phyloP scores from a whole-genome alignment of 768 basidiomycete genomes.

The Pleurotus citrinopileatus region DNA sequence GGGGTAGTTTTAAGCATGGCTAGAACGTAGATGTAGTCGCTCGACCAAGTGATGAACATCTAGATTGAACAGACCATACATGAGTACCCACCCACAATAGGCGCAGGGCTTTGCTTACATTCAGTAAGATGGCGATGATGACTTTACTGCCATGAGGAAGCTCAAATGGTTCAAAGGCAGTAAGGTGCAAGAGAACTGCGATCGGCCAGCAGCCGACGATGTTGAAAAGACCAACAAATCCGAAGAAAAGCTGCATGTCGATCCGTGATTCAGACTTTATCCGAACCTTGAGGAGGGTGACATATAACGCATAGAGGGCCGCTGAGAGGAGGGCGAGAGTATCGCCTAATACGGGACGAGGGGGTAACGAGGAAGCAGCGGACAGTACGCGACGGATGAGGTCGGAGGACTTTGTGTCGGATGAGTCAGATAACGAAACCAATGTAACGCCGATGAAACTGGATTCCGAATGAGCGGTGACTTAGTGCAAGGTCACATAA shows the following conservation, averaged over 20 bases:
- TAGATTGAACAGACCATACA: conserved; percentile 26
- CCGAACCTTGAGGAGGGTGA: conserved; percentile 84
- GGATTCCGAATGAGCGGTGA: conserved; percentile 8
- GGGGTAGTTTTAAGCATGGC: conserved; percentile 98
- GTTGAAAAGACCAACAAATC: conserved; percentile 89
- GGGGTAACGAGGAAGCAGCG: conserved; percentile 13
- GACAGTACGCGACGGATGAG: conserved; percentile 14
- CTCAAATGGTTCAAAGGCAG: conserved; percentile 72
- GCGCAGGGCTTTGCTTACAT: no score
- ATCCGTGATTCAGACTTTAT: conserved; percentile 79
- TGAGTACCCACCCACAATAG: no score
- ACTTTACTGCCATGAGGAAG: conserved; percentile 50
- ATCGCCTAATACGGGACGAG: conserved; percentile 67
- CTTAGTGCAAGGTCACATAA: conserved; percentile 10
- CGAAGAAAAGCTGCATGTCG: conserved; percentile 94
- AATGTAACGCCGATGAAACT: conserved; percentile 83
- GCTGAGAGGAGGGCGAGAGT: conserved; percentile 83
- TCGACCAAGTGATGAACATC: conserved; percentile 82
- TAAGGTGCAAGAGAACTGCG: conserved; percentile 70
- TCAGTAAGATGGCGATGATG: conserved; percentile 32
- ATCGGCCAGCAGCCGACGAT: conserved; percentile 74
- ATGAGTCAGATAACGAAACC: conserved; percentile 85
- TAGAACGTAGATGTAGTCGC: conserved; percentile 83
- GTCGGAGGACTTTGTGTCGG: conserved; percentile 22
- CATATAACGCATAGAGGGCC: conserved; percentile 84